Base-by-base conservation (phyloP, 306 rosid genomes). In the Begonia fuchsioides region DNA sequence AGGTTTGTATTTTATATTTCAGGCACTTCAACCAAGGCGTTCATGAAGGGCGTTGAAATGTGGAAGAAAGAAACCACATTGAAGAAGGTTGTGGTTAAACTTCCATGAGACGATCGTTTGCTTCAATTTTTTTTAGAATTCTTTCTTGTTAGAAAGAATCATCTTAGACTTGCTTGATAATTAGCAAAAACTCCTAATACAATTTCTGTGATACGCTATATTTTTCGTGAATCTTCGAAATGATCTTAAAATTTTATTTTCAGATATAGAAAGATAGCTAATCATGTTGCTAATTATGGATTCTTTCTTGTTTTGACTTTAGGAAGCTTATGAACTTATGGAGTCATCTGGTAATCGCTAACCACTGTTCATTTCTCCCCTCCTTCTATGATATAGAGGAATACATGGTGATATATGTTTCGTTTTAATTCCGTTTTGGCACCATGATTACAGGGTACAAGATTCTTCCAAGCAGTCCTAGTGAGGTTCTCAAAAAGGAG, bases 21-120 rank as follows among this genome's bases (percentile, higher is more conserved):
- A 88, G 97, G 67, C 15, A 84, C 97, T 2, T 84, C 97, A 19
- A 81, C 95, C 3, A 90, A 72, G 63, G 95, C 97, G 26, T 90
- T 90, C 69, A 20, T 72, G 3, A 90, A 81, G 73, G 97, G 95
- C 1, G 75, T 84, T 40, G 87, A 81, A 54, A 81, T 90, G 38
- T 90, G 97, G 97, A 90, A 90, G 62, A 81, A 75, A 67, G 98
- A 90, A 85, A 85, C 94, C 58, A 55, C 79, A 38, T 62, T 76
- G 82, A 81, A 79, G 63, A 76, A 59, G 93, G 97, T 72, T 50
- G 8, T 26, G 5, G 35, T 5, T 26, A 26, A 26, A 26, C 35
- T 26, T 26, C 35, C 35, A 5, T 26, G 7, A 8, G 5, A 5
- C 35, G 35, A 26, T 26, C 0, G 35, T 26, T 26, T 26, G 35